phyloP scores from a whole-genome alignment of 2,329 filamentous ascomycete species.

The Cladosporium halotolerans region DNA sequence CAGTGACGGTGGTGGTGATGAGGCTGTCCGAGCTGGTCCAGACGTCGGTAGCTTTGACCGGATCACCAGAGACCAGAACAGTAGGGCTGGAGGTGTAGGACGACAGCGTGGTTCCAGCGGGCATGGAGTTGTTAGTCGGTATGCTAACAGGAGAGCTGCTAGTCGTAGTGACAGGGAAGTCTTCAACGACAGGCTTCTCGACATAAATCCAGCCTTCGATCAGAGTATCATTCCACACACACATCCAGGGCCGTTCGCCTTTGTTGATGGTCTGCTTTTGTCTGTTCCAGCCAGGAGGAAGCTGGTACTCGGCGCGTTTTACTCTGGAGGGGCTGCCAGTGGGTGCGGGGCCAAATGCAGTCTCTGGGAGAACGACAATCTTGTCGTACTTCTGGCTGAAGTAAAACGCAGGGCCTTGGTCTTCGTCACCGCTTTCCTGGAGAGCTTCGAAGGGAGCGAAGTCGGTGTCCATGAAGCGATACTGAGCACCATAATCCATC shows the following conservation, averaged over 20 bases:
- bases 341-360: slow-evolving; percentile 25
- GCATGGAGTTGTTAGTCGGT: slow-evolving; percentile 8
- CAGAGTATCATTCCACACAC: slow-evolving; percentile 62
- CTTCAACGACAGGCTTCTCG: slow-evolving; percentile 42
- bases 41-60: not conserved
- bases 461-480: slow-evolving; percentile 39
- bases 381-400: slow-evolving; percentile 60
- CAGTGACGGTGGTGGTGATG: slow-evolving; percentile 11
- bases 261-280: slow-evolving; percentile 41
- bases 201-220: slow-evolving; percentile 63
- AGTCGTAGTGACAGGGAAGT: slow-evolving; percentile 5
- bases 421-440: slow-evolving; percentile 50
- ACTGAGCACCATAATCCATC: slow-evolving; percentile 55
- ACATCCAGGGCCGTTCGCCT: slow-evolving; percentile 63
- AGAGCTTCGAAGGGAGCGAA: slow-evolving; percentile 47
- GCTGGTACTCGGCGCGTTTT: slow-evolving; percentile 8
- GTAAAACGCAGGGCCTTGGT: slow-evolving; percentile 57
- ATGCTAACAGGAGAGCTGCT: slow-evolving; percentile 10
- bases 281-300: slow-evolving; percentile 22
- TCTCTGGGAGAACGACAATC: slow-evolving; percentile 48
- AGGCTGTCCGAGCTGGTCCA: slow-evolving; percentile 4
- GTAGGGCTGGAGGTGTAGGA: slow-evolving; percentile 9
- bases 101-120: not conserved
- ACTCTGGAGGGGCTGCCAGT: not conserved
- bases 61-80: slow-evolving; percentile 10